Base-by-base conservation (phyloP, 1,284 basidiomycete species). In the Cystobasidium slooffiae region DNA sequence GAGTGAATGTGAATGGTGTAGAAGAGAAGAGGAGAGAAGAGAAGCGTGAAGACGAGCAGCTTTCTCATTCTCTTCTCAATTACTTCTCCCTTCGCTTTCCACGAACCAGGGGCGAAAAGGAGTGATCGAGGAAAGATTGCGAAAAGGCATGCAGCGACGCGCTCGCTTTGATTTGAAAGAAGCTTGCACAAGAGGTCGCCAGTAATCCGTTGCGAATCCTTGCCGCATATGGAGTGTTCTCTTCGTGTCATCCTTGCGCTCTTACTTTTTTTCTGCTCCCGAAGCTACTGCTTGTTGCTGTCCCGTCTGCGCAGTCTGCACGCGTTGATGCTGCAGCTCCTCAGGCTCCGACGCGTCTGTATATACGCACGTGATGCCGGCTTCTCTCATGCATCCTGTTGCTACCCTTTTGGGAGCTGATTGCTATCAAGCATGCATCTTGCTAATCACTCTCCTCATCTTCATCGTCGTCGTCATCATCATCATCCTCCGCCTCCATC, bases 401-500 rank as follows among this genome's bases (percentile, higher is more conserved):
- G n/a, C n/a, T n/a, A n/a, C n/a, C n/a, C 20, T 51, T 51, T n/a
- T n/a, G n/a, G 16, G 49, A 16, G 16, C 49, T 20, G 1, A 51
- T 20, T 51, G 49, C 6, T 51, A 51, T 51, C 49, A 20, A 51
- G 31, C 31, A 31, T 31, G 31, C 31, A 5, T 31, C 5, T 16
- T 51, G 43, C n/a, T 63, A 41, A 43, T 63, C 61, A 14, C 47
- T 47, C 43, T 76, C 70, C 22, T 64, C 49, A 9, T 75, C 75
- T 1, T 80, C 79, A 6, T 78, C 78, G 1, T 81, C 81, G 1
- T 83, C 83, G 12, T 82, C 81, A 3, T 78, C 77, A 3, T 78
- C 77, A 39, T 78, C 79, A 56, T 82, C 81, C 39, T 81, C 80
- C 37, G 79, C 80, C 77, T 83, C 82, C 69, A 83, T 76, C 24